Evolutionary conservation across 2,329 filamentous ascomycete species (phyloP).

Genomic region (Pseudocercospora musae): DNA sequence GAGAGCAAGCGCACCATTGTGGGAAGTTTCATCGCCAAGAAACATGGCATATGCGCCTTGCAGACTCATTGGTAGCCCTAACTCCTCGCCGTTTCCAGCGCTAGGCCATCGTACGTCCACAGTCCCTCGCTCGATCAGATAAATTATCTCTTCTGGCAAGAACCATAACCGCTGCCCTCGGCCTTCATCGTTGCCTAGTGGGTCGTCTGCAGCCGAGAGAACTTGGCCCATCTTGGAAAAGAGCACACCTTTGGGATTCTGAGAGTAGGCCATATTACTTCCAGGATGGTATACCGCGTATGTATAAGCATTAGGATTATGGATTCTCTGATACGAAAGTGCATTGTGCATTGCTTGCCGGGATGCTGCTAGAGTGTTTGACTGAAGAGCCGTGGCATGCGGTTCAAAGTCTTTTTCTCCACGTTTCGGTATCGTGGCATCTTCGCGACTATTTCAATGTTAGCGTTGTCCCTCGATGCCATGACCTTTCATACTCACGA

Average conservation of each 20-base stretch:
- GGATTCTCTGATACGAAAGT: slow-evolving; percentile 70
- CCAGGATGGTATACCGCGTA: slow-evolving; percentile 73
- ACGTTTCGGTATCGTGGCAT: slow-evolving; percentile 70
- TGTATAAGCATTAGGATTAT: slow-evolving; percentile 63
- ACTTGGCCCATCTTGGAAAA: slow-evolving; percentile 74
- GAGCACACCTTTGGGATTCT: slow-evolving; percentile 68
- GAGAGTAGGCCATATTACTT: slow-evolving; percentile 58
- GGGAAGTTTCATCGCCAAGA: slow-evolving; percentile 64
- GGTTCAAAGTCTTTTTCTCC: slow-evolving; percentile 98
- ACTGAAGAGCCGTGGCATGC: slow-evolving; percentile 81
- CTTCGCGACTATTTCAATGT: slow-evolving; percentile 26
- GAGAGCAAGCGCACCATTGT: slow-evolving; percentile 53
- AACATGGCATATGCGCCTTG: slow-evolving; percentile 87
- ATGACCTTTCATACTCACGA: slow-evolving; percentile 37
- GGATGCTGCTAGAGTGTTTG: slow-evolving; percentile 72
- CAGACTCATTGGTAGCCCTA: slow-evolving; percentile 79
- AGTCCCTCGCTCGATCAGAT: slow-evolving; percentile 80
- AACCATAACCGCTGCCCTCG: slow-evolving; percentile 61
- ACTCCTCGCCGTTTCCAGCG: slow-evolving; percentile 45
- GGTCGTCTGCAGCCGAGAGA: slow-evolving; percentile 51
- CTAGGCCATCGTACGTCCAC: slow-evolving; percentile 82
- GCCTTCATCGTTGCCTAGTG: slow-evolving; percentile 29
- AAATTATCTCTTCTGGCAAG: slow-evolving; percentile 86
- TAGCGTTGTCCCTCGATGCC: not conserved
- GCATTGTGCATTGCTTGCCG: slow-evolving; percentile 87